Percentiles rank a stretch among this genome's conserved stretches.
Conservation (phyloP, 495 filamentous ascomycete species). For the Aspergillus ostianus region DNA sequence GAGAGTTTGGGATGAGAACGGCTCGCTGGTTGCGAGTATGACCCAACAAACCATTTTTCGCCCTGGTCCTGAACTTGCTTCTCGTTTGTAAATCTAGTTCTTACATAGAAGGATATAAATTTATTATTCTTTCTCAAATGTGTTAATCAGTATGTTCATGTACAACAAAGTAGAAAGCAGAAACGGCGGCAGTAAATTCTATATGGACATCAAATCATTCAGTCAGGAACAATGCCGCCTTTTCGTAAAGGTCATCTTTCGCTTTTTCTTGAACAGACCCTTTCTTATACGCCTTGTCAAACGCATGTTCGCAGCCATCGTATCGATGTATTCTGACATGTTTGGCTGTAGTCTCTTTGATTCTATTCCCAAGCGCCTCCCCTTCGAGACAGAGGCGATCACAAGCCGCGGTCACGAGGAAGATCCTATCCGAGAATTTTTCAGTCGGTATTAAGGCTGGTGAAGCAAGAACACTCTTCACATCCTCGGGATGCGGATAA, state of each 20-base stretch:
- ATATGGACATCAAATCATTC: too few relatives aligned
- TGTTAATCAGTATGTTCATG: too few relatives aligned
- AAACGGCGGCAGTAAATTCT: too few relatives aligned
- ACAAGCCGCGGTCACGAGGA: neutral
- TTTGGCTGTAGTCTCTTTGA: neutral
- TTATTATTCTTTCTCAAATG: too few relatives aligned
- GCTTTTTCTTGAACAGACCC: conserved; percentile 1
- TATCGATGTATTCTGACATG: neutral
- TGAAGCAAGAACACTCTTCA: neutral
- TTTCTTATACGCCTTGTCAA: conserved; percentile 4
- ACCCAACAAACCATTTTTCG: too few relatives aligned
- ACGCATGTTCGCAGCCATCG: conserved; percentile 2
- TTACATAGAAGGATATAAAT: too few relatives aligned
- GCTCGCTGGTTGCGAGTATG: too few relatives aligned
- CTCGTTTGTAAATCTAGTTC: too few relatives aligned
- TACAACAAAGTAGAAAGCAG: too few relatives aligned
- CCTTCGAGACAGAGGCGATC: neutral
- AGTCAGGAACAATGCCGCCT: neutral
- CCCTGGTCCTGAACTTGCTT: too few relatives aligned
- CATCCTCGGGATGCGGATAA: neutral
- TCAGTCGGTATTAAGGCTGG: neutral
- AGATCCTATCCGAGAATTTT: conserved; percentile 2
- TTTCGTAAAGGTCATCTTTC: conserved; percentile 1
- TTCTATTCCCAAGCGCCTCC: neutral
- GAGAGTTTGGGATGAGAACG: too few relatives aligned